Conservation (phyloP, 2,329 filamentous ascomycete species). For the Hypoxylon sp. region DNA sequence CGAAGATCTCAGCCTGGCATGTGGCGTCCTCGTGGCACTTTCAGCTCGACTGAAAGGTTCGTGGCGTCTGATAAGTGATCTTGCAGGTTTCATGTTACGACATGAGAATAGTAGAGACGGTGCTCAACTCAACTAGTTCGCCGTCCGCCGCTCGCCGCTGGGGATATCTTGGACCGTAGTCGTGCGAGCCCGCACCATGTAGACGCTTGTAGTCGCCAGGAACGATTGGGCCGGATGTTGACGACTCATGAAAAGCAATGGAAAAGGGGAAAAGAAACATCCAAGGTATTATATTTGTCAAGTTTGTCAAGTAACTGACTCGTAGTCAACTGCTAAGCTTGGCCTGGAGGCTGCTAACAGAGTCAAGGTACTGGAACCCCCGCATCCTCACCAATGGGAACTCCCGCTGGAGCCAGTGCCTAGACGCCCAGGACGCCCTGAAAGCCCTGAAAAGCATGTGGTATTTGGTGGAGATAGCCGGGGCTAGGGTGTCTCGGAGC, state of each 20-base stretch:
- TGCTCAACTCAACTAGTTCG: neutral
- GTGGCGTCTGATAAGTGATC: conserved; percentile 1
- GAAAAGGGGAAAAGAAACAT: neutral
- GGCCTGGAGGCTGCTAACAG: too few species aligned
- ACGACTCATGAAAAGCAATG: neutral
- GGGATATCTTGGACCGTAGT: too few species aligned
- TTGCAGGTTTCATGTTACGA: neutral
- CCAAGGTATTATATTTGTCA: neutral
- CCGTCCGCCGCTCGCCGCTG: neutral
- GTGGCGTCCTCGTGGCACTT: conserved; percentile 17
- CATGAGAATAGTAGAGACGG: neutral
- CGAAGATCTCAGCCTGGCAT: conserved; percentile 6
- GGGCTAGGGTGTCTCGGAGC: conserved; percentile 3
- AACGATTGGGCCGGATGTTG: neutral
- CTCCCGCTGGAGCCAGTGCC: conserved; percentile 28
- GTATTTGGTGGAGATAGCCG: conserved; percentile 14
- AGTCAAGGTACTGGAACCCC: conserved; percentile 2
- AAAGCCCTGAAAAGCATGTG: too few species aligned
- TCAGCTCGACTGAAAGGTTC: conserved; percentile 6
- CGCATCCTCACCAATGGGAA: conserved; percentile 35
- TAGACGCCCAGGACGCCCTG: too few species aligned
- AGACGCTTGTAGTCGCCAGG: neutral
- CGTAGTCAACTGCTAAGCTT: too few species aligned
- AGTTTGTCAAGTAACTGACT: too few species aligned
- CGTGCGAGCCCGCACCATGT: neutral